phyloP scores from a whole-genome alignment of 2,329 filamentous ascomycete species.

The Fusarium domesticum region DNA sequence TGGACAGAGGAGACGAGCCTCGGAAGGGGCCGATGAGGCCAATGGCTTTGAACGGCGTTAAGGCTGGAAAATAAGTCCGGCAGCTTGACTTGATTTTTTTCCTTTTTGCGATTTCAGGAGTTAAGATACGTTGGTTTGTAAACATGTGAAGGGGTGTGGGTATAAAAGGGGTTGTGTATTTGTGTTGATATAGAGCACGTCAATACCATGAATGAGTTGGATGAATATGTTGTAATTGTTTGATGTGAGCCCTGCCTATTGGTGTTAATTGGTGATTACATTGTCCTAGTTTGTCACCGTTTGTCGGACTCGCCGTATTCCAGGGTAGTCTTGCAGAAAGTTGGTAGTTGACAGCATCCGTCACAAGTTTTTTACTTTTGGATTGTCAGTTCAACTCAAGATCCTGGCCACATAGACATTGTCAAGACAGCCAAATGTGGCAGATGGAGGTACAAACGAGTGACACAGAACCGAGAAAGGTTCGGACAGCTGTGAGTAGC shows the following conservation, averaged over 20 bases:
- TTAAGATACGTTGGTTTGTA: conserved; percentile 2
- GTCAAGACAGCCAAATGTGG: background rate
- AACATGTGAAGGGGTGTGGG: conserved; percentile 1
- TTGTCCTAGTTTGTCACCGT: background rate
- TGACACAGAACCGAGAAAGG: background rate
- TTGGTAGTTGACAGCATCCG: background rate
- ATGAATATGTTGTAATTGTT: background rate
- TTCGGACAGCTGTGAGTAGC: conserved; percentile 20
- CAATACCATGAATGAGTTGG: conserved; percentile 1
- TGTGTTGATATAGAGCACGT: background rate
- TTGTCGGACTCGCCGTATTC: background rate
- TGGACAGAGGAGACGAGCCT: conserved; percentile 63
- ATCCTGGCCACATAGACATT: background rate
- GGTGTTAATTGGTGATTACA: background rate
- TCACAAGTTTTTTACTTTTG: background rate
- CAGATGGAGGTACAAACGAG: background rate
- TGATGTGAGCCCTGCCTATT: background rate
- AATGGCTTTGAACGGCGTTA: conserved; percentile 32
- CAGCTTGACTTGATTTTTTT: conserved; percentile 16
- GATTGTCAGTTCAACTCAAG: background rate
- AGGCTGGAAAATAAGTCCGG: conserved; percentile 28
- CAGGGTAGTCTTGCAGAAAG: no score
- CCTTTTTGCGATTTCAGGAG: conserved; percentile 13
- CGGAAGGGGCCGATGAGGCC: conserved; percentile 50
- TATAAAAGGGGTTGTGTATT: background rate